phyloP scores from a whole-genome alignment of 1,284 basidiomycete genomes.

The Chondrostereum purpureum region DNA sequence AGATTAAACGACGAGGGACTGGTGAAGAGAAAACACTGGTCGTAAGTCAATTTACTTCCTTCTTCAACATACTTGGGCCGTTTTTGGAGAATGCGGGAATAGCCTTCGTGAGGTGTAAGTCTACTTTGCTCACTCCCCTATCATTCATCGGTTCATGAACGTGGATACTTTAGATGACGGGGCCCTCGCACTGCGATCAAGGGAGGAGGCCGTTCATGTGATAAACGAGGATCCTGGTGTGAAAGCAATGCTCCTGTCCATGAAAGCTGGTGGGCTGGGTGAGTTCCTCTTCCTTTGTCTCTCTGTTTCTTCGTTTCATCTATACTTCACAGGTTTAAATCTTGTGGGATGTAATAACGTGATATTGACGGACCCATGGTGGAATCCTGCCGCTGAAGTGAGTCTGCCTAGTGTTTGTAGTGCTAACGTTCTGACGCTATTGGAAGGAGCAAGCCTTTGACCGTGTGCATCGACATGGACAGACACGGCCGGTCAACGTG shows the following conservation, averaged over 20 bases:
- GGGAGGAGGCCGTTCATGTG: conserved; percentile 37
- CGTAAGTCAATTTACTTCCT: conserved; percentile 45
- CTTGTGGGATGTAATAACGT: conserved; percentile 57
- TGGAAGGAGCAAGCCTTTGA: conserved; percentile 57
- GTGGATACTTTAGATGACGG: conserved; percentile 38
- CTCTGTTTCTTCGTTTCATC: neutral
- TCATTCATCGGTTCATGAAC: neutral
- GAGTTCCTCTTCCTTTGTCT: conserved; percentile 7
- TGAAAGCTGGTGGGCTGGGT: conserved; percentile 53
- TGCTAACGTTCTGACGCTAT: too few species aligned
- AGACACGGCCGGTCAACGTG: conserved; percentile 45
- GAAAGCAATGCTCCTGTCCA: conserved; percentile 52
- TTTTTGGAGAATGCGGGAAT: conserved; percentile 37
- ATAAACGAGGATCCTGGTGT: conserved; percentile 32
- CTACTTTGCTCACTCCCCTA: neutral
- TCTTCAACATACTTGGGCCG: conserved; percentile 50
- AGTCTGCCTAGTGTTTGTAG: too few species aligned
- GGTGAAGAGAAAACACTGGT: conserved; percentile 54
- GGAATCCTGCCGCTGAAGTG: conserved; percentile 45
- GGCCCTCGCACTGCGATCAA: conserved; percentile 36
- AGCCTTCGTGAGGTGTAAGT: conserved; percentile 47
- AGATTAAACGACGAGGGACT: neutral
- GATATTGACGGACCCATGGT: conserved; percentile 54
- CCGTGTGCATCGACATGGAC: conserved; percentile 51
- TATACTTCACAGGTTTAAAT: conserved; percentile 39